These are phyloP conservation scores for Clitoria ternatea DNA, from an alignment of 306 rosid species.

Conservation along the genomic window DNA sequence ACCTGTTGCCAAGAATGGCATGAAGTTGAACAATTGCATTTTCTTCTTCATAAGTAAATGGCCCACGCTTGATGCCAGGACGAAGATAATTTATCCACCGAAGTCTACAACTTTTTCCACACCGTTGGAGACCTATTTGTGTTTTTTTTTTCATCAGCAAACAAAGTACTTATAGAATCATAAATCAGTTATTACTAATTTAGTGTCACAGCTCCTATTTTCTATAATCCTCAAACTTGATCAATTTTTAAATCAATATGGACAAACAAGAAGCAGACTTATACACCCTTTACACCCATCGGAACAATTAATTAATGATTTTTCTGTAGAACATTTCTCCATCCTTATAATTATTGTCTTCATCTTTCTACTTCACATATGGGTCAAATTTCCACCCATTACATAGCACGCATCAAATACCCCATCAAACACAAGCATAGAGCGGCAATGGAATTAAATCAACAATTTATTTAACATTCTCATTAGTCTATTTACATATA, in stretches of 20 bases:
- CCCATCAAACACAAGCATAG: not conserved
- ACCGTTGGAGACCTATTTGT: constrained; percentile 43
- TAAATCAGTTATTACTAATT: too few species aligned
- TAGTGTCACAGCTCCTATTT: too few species aligned
- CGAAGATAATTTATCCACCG: constrained; percentile 63
- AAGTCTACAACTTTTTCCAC: constrained; percentile 59
- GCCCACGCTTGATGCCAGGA: constrained; percentile 61
- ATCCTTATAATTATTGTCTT: not conserved
- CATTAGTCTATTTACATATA: not conserved
- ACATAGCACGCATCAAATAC: not conserved
- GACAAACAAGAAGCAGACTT: too few species aligned
- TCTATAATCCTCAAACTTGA: too few species aligned
- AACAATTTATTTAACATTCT: not conserved
- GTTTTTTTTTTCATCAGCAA: too few species aligned
- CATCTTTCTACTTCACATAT: not conserved
- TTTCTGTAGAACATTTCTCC: not conserved
- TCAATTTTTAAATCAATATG: too few species aligned
- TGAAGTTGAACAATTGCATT: constrained; percentile 44
- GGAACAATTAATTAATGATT: not conserved
- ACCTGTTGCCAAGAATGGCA: constrained; percentile 58
- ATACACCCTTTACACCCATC: too few species aligned
- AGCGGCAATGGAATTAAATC: not conserved
- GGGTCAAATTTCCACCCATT: not conserved
- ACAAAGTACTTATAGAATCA: too few species aligned
- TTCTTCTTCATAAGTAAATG: constrained; percentile 49